phyloP scores from a whole-genome alignment of 306 rosid species.

The Glycine latifolia region DNA sequence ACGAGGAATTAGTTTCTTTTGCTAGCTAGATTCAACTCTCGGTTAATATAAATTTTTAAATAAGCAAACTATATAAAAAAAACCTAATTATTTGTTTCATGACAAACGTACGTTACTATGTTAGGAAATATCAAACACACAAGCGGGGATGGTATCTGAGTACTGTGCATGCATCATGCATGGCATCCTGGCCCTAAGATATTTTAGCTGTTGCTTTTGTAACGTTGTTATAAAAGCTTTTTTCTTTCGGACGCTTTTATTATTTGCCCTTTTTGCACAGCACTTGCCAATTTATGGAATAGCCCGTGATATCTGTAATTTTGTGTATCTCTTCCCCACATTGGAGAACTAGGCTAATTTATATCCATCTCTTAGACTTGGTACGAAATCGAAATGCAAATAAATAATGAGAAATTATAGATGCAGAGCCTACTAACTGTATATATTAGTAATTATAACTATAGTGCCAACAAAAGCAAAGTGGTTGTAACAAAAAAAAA shows the following conservation, averaged over 20 bases:
- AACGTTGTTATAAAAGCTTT: background rate
- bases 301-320: background rate
- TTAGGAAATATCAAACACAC: too few relatives aligned
- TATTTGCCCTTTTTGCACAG: background rate
- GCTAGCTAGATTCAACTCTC: too few relatives aligned
- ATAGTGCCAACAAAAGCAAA: conserved; percentile 25
- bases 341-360: background rate
- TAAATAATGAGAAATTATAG: conserved; percentile 1
- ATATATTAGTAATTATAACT: too few relatives aligned
- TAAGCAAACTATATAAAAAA: too few relatives aligned
- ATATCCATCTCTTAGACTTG: background rate
- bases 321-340: background rate
- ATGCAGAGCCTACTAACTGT: background rate
- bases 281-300: conserved; percentile 5
- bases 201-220: background rate
- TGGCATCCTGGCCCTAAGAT: background rate
- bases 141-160: too few relatives aligned
- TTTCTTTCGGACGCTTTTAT: background rate
- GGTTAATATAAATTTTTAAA: too few relatives aligned
- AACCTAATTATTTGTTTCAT: too few relatives aligned
- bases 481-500: too few relatives aligned
- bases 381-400: background rate
- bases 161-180: background rate
- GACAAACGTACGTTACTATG: too few relatives aligned
- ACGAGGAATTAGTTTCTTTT: too few relatives aligned